Base-by-base conservation (phyloP, 2,329 filamentous ascomycete genomes). In the Epichloe aotearoae region DNA sequence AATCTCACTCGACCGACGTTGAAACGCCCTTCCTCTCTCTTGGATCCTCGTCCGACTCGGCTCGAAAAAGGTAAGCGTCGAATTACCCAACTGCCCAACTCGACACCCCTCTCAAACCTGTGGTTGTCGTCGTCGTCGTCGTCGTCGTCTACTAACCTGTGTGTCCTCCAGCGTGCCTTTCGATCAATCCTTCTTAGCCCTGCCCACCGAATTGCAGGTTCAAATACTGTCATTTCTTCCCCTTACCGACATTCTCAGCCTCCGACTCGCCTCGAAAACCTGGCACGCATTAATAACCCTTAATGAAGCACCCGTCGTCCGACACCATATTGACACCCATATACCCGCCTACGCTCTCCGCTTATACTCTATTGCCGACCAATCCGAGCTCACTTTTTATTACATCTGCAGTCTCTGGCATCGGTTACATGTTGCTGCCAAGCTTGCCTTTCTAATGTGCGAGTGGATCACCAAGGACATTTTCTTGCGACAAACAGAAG, bases 381-480 rank as follows among this genome's bases (percentile, higher is more conserved):
- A 69, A 4, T 59, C 66, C 17, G 64, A 71, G 17, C 66, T 79
- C 49, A 80, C 72, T 53, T 73, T 84, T 36, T 77, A 82, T 57
- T 76, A 83, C 54, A 64, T 84, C 0, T 83, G 80, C 58, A 75
- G 79, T 19, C 67, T 84, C 57, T 83, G 80, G 80, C 80, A 84
- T 61, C 74, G 80, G 17, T 64, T 84, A 2, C 79, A 83, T 58
- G 79, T 83, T 26, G 77, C 80, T 12, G 73, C 77, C 10, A 84
- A 84, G 62, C 63, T 84, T 14, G 74, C 80, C 0, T 74, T 73
- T 52, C 66, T 80, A 49, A 83, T 83, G 64, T 79, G 78, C 55
- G 76, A 81, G 56, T 79, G 80, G 73, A 78, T 81, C 14, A 80
- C 76, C 3, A 82, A 81, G 56, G 80, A 83, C 54, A 80, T 83